Evolutionary conservation across 108 stramenopile species (phyloP), one percentile per base, ranked within the genome.

Genomic region (Pseudonitzschia delicatissima): DNA sequence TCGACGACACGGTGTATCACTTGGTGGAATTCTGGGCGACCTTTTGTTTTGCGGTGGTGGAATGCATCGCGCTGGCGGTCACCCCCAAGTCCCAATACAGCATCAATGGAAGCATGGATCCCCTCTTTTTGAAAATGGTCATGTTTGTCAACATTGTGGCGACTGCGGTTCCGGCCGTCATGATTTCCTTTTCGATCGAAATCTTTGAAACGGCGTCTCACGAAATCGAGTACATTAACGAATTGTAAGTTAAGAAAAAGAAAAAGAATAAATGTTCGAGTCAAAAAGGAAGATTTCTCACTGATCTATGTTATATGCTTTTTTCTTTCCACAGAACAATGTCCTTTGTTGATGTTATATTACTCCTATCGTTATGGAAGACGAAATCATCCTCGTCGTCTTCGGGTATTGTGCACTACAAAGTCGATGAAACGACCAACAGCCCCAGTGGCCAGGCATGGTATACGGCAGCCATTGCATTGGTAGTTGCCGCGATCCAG

Each of bases 141-240:
- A 40, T 79, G 25, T 79, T 79, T 48, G 72, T 72, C 65, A 72
- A 79, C 39, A 66, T 79, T 31, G 74, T 79, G 11, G 75, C 74
- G 5, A 44, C 75, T 3, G 26, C 66, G 2, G 18, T 68, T n/a
- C 78, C 78, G 20, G 78, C 78, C 13, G 21, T 79, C 7, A 32
- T 79, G 18, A 60, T 79, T 9, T 62, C 72, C 13, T 25, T 73
- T 35, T 33, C 69, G 32, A 35, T 45, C 17, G 44, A 74, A 23
- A 72, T 49, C 57, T 79, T 79, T 62, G 78, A 79, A 63, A 60
- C 27, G 18, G 2, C 49, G 23, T 34, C 50, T 9, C 78, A 79
- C 48, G 66, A 79, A 45, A 72, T 79, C 32, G 78, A 79, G 49
- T 79, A 76, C 42, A n/a, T 65, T n/a, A 79, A 79, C 42, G 73